phyloP scores from a whole-genome alignment of 2,329 filamentous ascomycete species.

The Aureobasidium leucospermi region DNA sequence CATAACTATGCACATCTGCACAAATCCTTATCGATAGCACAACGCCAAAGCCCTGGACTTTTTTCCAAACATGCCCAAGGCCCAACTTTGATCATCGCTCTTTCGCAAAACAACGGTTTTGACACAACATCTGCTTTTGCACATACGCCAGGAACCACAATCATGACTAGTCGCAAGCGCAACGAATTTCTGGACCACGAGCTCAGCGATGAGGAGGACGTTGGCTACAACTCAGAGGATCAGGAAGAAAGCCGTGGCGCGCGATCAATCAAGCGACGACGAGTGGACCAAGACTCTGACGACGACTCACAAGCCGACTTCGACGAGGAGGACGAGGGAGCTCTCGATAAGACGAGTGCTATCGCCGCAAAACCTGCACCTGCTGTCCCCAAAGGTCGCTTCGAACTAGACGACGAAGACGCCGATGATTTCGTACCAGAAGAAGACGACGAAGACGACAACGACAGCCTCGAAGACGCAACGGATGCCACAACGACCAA shows the following conservation, averaged over 20 bases:
- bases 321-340: slow-evolving; percentile 14
- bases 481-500: slow-evolving; percentile 26
- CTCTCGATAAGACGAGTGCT: slow-evolving; percentile 15
- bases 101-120: background rate
- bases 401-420: slow-evolving; percentile 6
- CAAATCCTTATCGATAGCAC: background rate
- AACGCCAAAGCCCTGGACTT: background rate
- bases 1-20: background rate
- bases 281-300: slow-evolving; percentile 40
- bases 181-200: slow-evolving; percentile 61
- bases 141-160: background rate
- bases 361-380: background rate
- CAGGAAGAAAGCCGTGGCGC: slow-evolving; percentile 60
- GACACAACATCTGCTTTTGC: background rate
- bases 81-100: background rate
- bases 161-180: slow-evolving; percentile 61
- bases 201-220: slow-evolving; percentile 35
- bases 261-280: slow-evolving; percentile 53
- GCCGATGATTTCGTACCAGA: slow-evolving; percentile 19
- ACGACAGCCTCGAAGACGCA: slow-evolving; percentile 14
- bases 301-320: slow-evolving; percentile 26
- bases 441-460: slow-evolving; percentile 17
- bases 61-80: background rate
- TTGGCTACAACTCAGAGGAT: slow-evolving; percentile 59
- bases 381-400: background rate